A percentile compares a stretch with the other conserved stretches of the same genome.
Evolutionary conservation across 164 flowering plant species (phyloP).

Genomic region (Liquidambar formosana): DNA sequence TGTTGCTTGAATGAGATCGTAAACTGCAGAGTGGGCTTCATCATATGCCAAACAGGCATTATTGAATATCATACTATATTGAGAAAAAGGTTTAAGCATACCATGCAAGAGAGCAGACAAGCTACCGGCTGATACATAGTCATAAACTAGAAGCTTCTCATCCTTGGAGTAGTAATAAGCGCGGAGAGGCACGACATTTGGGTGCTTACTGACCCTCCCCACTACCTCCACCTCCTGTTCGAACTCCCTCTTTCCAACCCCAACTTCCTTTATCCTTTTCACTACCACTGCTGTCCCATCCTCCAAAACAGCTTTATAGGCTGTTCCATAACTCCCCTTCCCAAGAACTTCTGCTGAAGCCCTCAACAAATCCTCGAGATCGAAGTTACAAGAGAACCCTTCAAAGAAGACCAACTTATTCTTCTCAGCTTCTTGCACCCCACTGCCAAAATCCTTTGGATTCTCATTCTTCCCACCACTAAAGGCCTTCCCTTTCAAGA

Average conservation of each 20-base stretch:
- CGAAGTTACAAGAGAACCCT: slow-evolving; percentile 40
- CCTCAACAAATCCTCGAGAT: slow-evolving; percentile 52
- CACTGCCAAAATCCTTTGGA: slow-evolving; percentile 63
- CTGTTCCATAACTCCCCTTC: slow-evolving; percentile 56
- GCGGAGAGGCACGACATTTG: slow-evolving; percentile 46
- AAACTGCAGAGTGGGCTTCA: no score
- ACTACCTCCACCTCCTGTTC: slow-evolving; percentile 54
- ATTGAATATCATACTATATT: no score
- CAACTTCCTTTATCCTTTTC: slow-evolving; percentile 53
- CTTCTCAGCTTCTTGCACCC: slow-evolving; percentile 56
- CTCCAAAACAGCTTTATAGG: slow-evolving; percentile 56
- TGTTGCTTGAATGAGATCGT: no score
- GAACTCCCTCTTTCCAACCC: slow-evolving; percentile 36
- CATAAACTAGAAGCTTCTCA: slow-evolving; percentile 57
- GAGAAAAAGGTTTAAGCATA: slow-evolving; percentile 11
- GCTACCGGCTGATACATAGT: slow-evolving; percentile 43
- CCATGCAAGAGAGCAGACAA: slow-evolving; percentile 45
- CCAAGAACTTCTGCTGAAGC: slow-evolving; percentile 68
- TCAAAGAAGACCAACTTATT: slow-evolving; percentile 53
- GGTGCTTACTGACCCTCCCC: slow-evolving; percentile 46
- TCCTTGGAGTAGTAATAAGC: slow-evolving; percentile 58
- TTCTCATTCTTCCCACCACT: slow-evolving; percentile 36
- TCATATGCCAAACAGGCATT: no score
- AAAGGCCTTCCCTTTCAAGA: slow-evolving; percentile 33
- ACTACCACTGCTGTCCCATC: slow-evolving; percentile 55